Evolutionary conservation across 106 monocot genomes (phyloP).

Genomic region (Dioscorea dumetorum): DNA sequence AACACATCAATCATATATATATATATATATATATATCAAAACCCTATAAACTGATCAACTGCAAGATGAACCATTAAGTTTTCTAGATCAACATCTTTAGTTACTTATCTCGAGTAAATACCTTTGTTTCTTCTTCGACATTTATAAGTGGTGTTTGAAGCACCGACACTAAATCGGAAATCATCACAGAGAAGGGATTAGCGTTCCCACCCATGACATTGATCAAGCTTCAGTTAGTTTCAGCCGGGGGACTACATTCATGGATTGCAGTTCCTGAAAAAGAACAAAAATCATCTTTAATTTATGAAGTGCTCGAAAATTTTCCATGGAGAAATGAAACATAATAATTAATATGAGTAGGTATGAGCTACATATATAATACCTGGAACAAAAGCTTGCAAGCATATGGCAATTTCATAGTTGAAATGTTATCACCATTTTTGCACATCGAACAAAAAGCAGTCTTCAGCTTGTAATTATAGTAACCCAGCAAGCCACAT

Average conservation of each 20-base stretch:
- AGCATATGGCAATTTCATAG: slow-evolving; percentile 88
- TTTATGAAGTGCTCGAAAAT: neutral
- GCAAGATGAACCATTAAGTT: no score
- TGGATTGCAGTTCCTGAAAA: slow-evolving; percentile 73
- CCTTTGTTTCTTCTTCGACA: no score
- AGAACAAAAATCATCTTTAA: neutral
- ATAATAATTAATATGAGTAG: neutral
- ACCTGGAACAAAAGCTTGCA: slow-evolving; percentile 99
- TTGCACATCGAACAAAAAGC: slow-evolving; percentile 89
- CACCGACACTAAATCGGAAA: no score
- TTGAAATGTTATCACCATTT: slow-evolving; percentile 73
- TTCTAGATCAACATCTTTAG: no score
- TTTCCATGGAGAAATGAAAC: neutral
- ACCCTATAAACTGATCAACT: no score
- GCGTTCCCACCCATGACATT: neutral
- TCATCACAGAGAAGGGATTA: no score
- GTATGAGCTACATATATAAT: neutral
- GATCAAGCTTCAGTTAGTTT: slow-evolving; percentile 50
- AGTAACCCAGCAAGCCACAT: slow-evolving; percentile 91
- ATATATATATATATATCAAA: no score
- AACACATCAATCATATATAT: no score
- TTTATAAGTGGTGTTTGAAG: no score
- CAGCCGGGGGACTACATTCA: slow-evolving; percentile 85
- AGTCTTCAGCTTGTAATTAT: slow-evolving; percentile 85
- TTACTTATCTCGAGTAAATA: no score